A percentile compares a stretch with the other conserved stretches of the same genome.
Conservation (phyloP, 2,329 filamentous ascomycete genomes). For the Pseudopyricularia cyperi region DNA sequence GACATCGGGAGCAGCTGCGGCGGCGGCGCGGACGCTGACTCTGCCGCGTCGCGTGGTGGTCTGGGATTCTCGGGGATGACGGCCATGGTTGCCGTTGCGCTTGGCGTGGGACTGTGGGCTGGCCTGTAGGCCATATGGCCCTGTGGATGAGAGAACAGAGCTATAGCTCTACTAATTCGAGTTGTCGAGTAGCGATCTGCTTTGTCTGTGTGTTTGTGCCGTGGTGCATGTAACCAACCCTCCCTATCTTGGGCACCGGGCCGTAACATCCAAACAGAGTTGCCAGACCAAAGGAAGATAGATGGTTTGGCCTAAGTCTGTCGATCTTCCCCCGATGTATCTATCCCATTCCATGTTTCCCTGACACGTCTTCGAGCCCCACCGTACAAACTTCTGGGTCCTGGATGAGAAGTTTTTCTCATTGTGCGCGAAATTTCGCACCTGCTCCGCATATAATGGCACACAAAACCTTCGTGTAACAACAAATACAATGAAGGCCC, state of each 20-base stretch:
- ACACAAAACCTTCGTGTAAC: background rate
- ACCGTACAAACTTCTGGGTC: background rate
- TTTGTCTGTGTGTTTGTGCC: too few relatives aligned
- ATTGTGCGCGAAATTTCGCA: background rate
- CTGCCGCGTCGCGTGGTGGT: background rate
- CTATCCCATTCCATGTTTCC: too few relatives aligned
- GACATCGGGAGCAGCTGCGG: slow-evolving; percentile 9
- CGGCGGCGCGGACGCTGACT: background rate
- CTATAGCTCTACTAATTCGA: background rate
- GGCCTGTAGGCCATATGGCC: background rate
- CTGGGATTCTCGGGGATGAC: background rate
- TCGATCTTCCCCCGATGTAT: too few relatives aligned
- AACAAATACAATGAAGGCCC: slow-evolving; percentile 2
- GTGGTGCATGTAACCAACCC: too few relatives aligned
- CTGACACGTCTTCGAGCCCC: background rate
- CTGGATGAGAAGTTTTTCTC: background rate
- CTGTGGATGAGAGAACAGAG: background rate
- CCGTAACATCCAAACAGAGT: background rate
- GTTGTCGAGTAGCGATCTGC: background rate
- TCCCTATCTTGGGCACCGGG: background rate
- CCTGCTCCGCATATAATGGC: background rate
- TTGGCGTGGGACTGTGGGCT: background rate
- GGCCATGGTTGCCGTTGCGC: background rate
- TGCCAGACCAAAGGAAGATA: background rate
- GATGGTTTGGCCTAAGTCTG: background rate